Evolutionary conservation across 2,329 filamentous ascomycete genomes (phyloP).

Genomic region (Clarireedia monteithiana): DNA sequence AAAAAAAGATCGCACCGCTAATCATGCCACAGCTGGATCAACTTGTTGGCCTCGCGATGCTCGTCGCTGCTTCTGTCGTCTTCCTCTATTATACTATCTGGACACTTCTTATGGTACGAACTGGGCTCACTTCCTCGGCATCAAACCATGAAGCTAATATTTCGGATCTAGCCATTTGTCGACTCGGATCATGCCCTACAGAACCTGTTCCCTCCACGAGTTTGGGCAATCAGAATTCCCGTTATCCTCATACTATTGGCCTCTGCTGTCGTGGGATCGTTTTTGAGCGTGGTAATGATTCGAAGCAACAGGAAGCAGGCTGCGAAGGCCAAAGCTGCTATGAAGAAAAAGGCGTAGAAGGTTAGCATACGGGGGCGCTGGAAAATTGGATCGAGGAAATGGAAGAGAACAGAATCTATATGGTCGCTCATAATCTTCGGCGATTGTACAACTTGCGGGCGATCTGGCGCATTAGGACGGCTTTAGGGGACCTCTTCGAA

Average conservation of each 20-base stretch:
- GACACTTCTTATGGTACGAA: conserved; percentile 87
- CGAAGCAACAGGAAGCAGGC: conserved; percentile 97
- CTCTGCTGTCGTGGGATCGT: conserved; percentile 89
- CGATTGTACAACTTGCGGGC: background rate
- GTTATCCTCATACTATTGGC: conserved; percentile 92
- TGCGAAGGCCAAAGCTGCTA: conserved; percentile 77
- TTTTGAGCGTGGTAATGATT: conserved; percentile 97
- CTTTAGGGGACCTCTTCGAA: background rate
- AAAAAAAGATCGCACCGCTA: background rate
- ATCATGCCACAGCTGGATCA: conserved; percentile 68
- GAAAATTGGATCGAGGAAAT: background rate
- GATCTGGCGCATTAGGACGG: background rate
- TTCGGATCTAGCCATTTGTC: conserved; percentile 74
- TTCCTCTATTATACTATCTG: conserved; percentile 95
- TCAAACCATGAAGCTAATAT: background rate
- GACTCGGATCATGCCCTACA: conserved; percentile 91
- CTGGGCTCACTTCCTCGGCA: background rate
- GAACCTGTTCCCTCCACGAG: conserved; percentile 89
- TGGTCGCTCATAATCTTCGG: background rate
- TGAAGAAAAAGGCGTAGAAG: conserved; percentile 79
- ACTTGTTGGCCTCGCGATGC: conserved; percentile 69
- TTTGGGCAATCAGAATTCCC: conserved; percentile 97
- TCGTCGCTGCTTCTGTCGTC: conserved; percentile 63
- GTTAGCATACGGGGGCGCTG: background rate
- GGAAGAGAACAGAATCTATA: background rate